A percentile compares a stretch with the other conserved stretches of the same genome.
Conservation (phyloP, 805 yeast species). For the Kuraishia ogatae region DNA sequence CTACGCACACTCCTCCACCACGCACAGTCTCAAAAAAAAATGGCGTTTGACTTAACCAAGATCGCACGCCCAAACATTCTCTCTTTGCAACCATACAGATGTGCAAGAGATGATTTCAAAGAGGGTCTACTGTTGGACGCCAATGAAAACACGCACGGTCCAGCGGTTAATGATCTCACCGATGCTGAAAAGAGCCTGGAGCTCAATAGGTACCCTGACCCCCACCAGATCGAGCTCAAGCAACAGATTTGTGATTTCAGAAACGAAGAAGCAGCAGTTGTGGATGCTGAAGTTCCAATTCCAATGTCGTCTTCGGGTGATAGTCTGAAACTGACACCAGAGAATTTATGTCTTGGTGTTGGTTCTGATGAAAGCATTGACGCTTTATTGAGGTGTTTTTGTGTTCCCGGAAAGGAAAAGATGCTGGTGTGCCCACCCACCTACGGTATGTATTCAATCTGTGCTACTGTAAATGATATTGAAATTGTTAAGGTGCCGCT, state of each 20-base stretch:
- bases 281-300: constrained; percentile 14
- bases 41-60: constrained; percentile 43
- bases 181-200: constrained; percentile 39
- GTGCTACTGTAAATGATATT: constrained; percentile 86
- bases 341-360: constrained; percentile 84
- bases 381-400: constrained; percentile 73
- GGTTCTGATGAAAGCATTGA: constrained; percentile 97
- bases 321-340: constrained; percentile 34
- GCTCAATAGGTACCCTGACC: constrained; percentile 93
- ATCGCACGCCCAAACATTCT: constrained; percentile 82
- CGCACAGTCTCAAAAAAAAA: constrained; percentile 5
- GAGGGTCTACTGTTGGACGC: constrained; percentile 90
- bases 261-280: constrained; percentile 34
- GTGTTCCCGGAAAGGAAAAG: constrained; percentile 78
- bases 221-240: constrained; percentile 80
- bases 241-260: constrained; percentile 63
- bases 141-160: constrained; percentile 92
- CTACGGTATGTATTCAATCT: constrained; percentile 92
- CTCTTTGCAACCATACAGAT: constrained; percentile 80
- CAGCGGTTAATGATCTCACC: constrained; percentile 45
- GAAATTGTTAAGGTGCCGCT: constrained; percentile 69
- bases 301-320: constrained; percentile 9
- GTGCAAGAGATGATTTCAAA: constrained; percentile 93
- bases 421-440: constrained; percentile 89
- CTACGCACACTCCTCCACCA: too few species aligned